These are phyloP conservation scores for Pseudocercospora vitis DNA, from an alignment of 2,329 filamentous ascomycete species.

Conservation along the genomic window DNA sequence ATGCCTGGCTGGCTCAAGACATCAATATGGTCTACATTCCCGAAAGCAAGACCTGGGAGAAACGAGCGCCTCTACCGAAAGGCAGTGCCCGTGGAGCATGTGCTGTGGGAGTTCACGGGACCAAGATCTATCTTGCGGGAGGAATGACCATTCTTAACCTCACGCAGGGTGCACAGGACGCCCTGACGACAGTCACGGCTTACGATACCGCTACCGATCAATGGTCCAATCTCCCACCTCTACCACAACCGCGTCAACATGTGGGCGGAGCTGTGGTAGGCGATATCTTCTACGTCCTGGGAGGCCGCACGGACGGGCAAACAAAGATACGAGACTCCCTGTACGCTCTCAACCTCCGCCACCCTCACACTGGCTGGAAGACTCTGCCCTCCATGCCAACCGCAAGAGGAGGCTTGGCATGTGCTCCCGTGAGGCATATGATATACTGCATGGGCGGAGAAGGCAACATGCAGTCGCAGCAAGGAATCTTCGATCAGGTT, in stretches of 20 bases:
- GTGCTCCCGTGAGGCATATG: conserved; percentile 2
- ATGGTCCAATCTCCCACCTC: conserved; percentile 8
- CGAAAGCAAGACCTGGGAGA: conserved; percentile 1
- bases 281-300: conserved; percentile 11
- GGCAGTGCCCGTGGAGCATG: conserved; percentile 14
- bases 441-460: conserved; percentile 18
- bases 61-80: background rate
- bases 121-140: conserved; percentile 15
- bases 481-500: conserved; percentile 8
- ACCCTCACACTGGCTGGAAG: conserved; percentile 3
- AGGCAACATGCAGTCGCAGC: conserved; percentile 5
- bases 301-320: conserved; percentile 11
- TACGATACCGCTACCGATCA: conserved; percentile 10
- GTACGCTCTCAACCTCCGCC: conserved; percentile 10
- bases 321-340: conserved; percentile 11
- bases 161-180: conserved; percentile 5
- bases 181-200: conserved; percentile 5
- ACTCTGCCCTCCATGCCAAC: conserved; percentile 13
- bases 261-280: conserved; percentile 12
- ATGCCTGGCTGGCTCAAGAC: conserved; percentile 9
- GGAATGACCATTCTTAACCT: conserved; percentile 11
- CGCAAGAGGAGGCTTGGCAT: conserved; percentile 13
- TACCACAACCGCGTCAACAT: conserved; percentile 16
- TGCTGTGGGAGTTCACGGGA: conserved; percentile 12
- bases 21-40: conserved; percentile 5